These are phyloP conservation scores for Begonia loranthoides DNA, from an alignment of 306 rosid genomes.

Conservation along the genomic window DNA sequence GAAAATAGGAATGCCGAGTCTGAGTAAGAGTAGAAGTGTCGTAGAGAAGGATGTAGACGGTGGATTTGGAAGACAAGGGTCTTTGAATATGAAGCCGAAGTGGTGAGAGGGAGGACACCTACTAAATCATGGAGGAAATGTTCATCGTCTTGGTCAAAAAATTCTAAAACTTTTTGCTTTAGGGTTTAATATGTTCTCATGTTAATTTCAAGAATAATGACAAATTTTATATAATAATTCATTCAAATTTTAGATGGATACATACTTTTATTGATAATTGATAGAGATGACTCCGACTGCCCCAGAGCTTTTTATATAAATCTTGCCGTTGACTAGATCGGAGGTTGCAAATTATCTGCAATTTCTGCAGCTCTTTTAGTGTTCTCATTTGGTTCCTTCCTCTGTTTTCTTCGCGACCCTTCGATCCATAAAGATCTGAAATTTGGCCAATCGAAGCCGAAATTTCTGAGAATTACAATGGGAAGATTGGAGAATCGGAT, in stretches of 20 bases:
- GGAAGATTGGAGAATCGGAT: constrained; percentile 63
- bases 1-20: constrained; percentile 28
- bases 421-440: constrained; percentile 27
- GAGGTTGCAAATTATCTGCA: constrained; percentile 22
- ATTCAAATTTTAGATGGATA: too few relatives aligned
- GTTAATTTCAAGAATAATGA: too few relatives aligned
- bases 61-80: constrained; percentile 44
- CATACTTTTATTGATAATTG: too few relatives aligned
- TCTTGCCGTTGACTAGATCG: neutral
- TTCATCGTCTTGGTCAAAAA: constrained; percentile 39
- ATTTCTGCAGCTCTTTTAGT: constrained; percentile 54
- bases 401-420: constrained; percentile 49
- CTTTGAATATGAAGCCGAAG: constrained; percentile 44
- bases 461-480: constrained; percentile 26
- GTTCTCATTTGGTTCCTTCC: constrained; percentile 35
- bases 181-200: too few relatives aligned
- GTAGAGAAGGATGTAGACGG: constrained; percentile 20
- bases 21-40: constrained; percentile 16
- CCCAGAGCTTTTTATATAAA: neutral
- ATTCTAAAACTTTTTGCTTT: too few relatives aligned
- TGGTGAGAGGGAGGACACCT: constrained; percentile 31
- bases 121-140: constrained; percentile 48
- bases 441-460: constrained; percentile 45
- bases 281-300: neutral
- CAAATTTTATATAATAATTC: too few relatives aligned